These are phyloP conservation scores for Geoglossum glabrum DNA, from an alignment of 495 filamentous ascomycete species.

Conservation along the genomic window DNA sequence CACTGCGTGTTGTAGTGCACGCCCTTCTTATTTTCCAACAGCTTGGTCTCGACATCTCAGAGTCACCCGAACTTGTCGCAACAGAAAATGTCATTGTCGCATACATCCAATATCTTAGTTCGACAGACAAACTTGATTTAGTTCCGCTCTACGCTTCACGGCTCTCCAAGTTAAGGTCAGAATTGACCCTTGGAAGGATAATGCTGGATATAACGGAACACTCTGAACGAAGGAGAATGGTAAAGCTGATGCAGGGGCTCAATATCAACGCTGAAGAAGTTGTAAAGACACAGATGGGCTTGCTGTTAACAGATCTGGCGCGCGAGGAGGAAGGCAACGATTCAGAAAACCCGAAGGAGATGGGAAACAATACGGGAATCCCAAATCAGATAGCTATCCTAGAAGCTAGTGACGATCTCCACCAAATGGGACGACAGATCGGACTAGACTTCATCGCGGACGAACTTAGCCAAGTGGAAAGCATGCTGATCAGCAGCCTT, in stretches of 20 bases:
- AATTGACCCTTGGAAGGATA: slow-evolving; percentile 33
- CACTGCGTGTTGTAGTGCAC: slow-evolving; percentile 41
- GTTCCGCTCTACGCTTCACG: slow-evolving; percentile 76
- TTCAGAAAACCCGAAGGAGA: background rate
- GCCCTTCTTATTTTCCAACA: slow-evolving; percentile 28
- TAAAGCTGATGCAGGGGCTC: slow-evolving; percentile 32
- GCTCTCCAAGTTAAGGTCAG: slow-evolving; percentile 29
- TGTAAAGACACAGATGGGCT: slow-evolving; percentile 28
- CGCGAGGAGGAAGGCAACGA: background rate
- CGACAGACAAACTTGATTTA: slow-evolving; percentile 45
- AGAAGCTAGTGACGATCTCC: background rate
- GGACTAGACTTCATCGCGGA: slow-evolving; percentile 46
- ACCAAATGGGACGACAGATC: slow-evolving; percentile 12
- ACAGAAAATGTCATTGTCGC: slow-evolving; percentile 51
- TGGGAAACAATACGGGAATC: background rate
- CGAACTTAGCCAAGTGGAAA: slow-evolving; percentile 37
- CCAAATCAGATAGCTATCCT: background rate
- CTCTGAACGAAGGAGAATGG: slow-evolving; percentile 26
- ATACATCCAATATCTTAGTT: slow-evolving; percentile 60
- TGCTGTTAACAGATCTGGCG: slow-evolving; percentile 18
- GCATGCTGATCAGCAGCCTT: slow-evolving; percentile 52
- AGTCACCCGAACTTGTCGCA: slow-evolving; percentile 17
- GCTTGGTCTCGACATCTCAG: slow-evolving; percentile 19
- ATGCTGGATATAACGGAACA: slow-evolving; percentile 30
- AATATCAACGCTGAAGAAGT: slow-evolving; percentile 24